Evolutionary conservation across 2,329 filamentous ascomycete species (phyloP).

Genomic region (Didymella keratinophila): DNA sequence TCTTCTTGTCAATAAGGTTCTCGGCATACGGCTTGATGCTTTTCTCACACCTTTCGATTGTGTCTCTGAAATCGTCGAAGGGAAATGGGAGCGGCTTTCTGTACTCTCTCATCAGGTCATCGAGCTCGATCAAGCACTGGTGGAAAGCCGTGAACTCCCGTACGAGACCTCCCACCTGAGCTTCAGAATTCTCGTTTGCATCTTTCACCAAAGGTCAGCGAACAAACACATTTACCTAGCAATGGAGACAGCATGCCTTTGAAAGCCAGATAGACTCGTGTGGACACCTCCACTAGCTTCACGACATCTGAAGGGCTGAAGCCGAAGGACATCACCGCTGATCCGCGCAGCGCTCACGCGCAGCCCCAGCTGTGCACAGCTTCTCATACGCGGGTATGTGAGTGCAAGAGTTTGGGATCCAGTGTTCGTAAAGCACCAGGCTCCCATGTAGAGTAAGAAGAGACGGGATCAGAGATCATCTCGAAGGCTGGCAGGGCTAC

Average conservation of each 20-base stretch:
- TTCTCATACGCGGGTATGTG: constrained; percentile 35
- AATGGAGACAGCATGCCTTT: constrained; percentile 33
- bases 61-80: constrained; percentile 41
- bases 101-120: constrained; percentile 44
- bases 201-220: constrained; percentile 33
- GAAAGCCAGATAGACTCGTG: constrained; percentile 45
- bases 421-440: background rate
- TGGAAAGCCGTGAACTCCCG: constrained; percentile 44
- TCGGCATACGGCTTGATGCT: constrained; percentile 41
- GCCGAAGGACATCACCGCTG: constrained; percentile 40
- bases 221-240: background rate
- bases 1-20: constrained; percentile 43
- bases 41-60: constrained; percentile 40
- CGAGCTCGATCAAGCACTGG: constrained; percentile 38
- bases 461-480: constrained; percentile 22
- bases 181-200: constrained; percentile 47
- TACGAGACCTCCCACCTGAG: constrained; percentile 43
- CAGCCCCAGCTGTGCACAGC: constrained; percentile 23
- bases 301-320: constrained; percentile 42
- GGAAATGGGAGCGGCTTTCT: constrained; percentile 44
- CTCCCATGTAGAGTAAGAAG: constrained; percentile 15
- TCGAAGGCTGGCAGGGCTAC: constrained; percentile 21
- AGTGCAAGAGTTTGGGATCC: background rate
- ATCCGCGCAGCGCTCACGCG: constrained; percentile 41
- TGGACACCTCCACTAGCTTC: constrained; percentile 44